phyloP scores from a whole-genome alignment of 148 eudicot species.

The Cornus kousa region DNA sequence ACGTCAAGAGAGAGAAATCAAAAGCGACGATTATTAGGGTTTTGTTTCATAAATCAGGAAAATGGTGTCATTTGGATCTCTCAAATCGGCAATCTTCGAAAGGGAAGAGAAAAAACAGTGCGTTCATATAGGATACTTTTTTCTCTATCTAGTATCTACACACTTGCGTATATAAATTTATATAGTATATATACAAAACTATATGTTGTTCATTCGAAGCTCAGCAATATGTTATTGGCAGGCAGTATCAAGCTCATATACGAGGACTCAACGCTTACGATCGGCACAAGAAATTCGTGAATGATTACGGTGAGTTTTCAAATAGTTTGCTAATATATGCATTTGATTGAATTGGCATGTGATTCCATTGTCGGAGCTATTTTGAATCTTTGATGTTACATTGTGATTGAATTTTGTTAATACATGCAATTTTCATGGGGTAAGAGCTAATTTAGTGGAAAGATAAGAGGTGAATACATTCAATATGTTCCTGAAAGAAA shows the following conservation, averaged over 20 bases:
- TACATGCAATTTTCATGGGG: not conserved
- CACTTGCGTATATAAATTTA: not conserved
- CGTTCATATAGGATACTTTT: not conserved
- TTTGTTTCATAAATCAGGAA: not conserved
- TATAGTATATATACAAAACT: not conserved
- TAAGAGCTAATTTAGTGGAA: not conserved
- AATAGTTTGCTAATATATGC: not conserved
- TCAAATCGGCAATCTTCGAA: conserved; percentile 57
- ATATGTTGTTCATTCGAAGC: not conserved
- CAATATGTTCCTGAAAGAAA: not conserved
- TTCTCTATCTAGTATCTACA: no score
- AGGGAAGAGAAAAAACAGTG: conserved; percentile 68
- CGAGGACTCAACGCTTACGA: conserved; percentile 80
- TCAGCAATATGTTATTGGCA: conserved; percentile 10
- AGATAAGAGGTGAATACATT: not conserved
- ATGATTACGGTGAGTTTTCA: conserved; percentile 53
- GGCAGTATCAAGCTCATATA: conserved; percentile 78
- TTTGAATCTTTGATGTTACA: not conserved
- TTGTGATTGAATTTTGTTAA: not conserved
- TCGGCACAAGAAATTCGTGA: conserved; percentile 64
- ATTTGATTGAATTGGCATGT: not conserved
- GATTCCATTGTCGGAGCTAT: not conserved
- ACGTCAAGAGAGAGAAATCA: not conserved
- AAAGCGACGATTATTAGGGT: not conserved
- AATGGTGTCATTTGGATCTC: conserved; percentile 59